Evolutionary conservation across 2,329 filamentous ascomycete species (phyloP).

Genomic region (Alternaria hordeiaustralica): DNA sequence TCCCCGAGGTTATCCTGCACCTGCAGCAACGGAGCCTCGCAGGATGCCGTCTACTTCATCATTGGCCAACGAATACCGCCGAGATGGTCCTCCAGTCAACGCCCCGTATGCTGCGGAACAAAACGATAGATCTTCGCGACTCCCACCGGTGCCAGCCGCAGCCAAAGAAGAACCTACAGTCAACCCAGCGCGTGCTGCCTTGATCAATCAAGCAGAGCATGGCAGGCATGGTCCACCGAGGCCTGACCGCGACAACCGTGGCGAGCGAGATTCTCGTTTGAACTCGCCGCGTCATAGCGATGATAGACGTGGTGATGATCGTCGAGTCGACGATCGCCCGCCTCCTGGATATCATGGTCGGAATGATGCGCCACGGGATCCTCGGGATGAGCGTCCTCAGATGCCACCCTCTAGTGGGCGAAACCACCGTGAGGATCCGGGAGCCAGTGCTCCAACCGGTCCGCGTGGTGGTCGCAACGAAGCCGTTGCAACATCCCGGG

Average conservation of each 20-base stretch:
- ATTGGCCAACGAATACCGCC: slow-evolving; percentile 35
- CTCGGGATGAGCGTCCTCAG: slow-evolving; percentile 42
- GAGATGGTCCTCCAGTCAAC: slow-evolving; percentile 30
- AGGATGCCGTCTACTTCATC: slow-evolving; percentile 33
- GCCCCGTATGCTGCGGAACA: slow-evolving; percentile 33
- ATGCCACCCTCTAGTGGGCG: slow-evolving; percentile 39
- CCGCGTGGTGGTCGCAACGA: slow-evolving; percentile 56
- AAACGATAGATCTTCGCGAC: slow-evolving; percentile 26
- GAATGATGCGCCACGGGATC: slow-evolving; percentile 33
- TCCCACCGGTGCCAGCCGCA: slow-evolving; percentile 15
- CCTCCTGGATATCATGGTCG: slow-evolving; percentile 32
- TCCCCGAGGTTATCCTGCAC: slow-evolving; percentile 32
- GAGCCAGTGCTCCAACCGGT: slow-evolving; percentile 58
- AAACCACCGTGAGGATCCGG: slow-evolving; percentile 49
- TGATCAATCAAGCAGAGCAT: slow-evolving; percentile 47
- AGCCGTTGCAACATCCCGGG: slow-evolving; percentile 26
- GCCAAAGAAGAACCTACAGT: slow-evolving; percentile 37
- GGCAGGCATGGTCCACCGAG: slow-evolving; percentile 35
- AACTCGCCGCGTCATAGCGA: slow-evolving; percentile 38
- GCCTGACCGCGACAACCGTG: slow-evolving; percentile 38
- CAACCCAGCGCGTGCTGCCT: slow-evolving; percentile 53
- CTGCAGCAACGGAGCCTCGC: slow-evolving; percentile 23
- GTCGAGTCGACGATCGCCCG: slow-evolving; percentile 35
- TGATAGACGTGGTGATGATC: slow-evolving; percentile 35
- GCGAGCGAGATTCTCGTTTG: slow-evolving; percentile 38